Evolutionary conservation across 2,329 filamentous ascomycete species (phyloP).

Genomic region (Aspergillus novoparasiticus): DNA sequence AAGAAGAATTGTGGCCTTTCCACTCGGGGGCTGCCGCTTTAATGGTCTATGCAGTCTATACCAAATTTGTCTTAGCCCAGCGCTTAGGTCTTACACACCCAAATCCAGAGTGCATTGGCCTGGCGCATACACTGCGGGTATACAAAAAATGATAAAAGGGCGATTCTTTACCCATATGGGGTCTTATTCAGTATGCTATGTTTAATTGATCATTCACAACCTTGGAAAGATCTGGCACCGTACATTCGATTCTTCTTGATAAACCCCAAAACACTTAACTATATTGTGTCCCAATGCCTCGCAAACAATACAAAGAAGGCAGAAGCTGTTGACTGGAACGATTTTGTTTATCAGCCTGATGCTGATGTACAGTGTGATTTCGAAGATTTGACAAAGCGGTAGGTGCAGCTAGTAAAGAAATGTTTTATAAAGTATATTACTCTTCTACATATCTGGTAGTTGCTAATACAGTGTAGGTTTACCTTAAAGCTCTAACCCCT

Average conservation of each 20-base stretch:
- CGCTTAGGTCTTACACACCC: not conserved
- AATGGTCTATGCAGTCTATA: not conserved
- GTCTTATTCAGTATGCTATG: too few relatives aligned
- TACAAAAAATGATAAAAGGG: too few relatives aligned
- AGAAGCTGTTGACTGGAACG: conserved; percentile 2
- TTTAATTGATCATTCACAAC: too few relatives aligned
- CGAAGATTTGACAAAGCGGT: conserved; percentile 2
- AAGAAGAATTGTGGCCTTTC: conserved; percentile 6
- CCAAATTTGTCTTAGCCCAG: not conserved
- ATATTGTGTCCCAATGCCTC: not conserved
- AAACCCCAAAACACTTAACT: not conserved
- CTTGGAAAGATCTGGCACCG: too few relatives aligned
- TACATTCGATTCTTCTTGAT: too few relatives aligned
- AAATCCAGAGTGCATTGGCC: too few relatives aligned
- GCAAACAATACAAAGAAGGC: not conserved
- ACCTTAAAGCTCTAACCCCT: conserved; percentile 1
- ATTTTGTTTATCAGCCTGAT: conserved; percentile 15
- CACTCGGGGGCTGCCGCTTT: not conserved
- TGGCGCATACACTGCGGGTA: too few relatives aligned
- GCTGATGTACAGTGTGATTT: conserved; percentile 5
- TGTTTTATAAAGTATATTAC: conserved; percentile 6
- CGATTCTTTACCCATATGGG: too few relatives aligned
- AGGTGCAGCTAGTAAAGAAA: conserved; percentile 7
- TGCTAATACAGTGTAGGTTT: conserved; percentile 8
- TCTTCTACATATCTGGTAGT: not conserved